Base-by-base conservation (phyloP, 345 rosid species). In the Cardamine occulta region DNA sequence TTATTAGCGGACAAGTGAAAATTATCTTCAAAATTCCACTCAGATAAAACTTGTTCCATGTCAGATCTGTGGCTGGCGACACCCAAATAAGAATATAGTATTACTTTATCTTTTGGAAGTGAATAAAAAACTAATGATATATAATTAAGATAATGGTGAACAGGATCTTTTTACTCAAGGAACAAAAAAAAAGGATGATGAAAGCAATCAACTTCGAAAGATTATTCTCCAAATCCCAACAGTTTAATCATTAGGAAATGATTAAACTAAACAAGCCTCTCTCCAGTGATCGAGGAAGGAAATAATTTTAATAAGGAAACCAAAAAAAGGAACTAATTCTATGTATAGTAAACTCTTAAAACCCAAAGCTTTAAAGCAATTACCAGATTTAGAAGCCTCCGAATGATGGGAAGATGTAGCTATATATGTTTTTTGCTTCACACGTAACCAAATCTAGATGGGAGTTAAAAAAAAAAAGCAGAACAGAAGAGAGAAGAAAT, bases 1-100 rank as follows among this genome's bases (percentile, higher is more conserved):
- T 79, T 86, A 44, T 66, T 83, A 63, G 75, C 75, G 72, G 81
- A 67, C 52, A 80, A 12, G 70, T 83, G 85, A 58, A 80, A 79
- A 74, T 80, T 87, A 58, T 63, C 81, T 61, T 83, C 91, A 71
- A 86, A 82, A 82, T 83, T 85, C 96, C 93, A 90, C 65, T 85
- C 91, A 69, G 84, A 72, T 61, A 79, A 63, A 18, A 78, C 75
- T 65, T 84, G 88, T 73, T 89, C 85, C 93, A 89, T 89, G 77
- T 78, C 76, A 81, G 72, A 82, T 78, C 74, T 72, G 63, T 42
- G 54, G 12, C 60, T 42, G 60, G 6, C 52, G 63, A 65, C 34
- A 65, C 13, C 40, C 31, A 55, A 23, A 63, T 44, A 26, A 56
- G 14, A 66, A 57, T 65, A 77, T 35, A 24, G 28, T 24, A 56